phyloP scores from a whole-genome alignment of 345 rosid genomes.

The Lepidium aucheri region DNA sequence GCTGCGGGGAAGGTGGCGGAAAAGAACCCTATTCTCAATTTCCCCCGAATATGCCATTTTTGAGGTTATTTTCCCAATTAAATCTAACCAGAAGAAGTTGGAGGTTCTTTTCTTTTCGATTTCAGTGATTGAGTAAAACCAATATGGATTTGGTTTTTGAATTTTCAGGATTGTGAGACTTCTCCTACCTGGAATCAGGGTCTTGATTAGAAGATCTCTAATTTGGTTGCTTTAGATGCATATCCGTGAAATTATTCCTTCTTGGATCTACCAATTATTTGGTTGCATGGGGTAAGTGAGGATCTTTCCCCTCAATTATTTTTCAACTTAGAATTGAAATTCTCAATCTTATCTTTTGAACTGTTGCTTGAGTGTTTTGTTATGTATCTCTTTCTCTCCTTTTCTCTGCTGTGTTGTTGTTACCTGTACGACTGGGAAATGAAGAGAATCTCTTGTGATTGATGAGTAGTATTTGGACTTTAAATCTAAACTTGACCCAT shows the following conservation, averaged over 20 bases:
- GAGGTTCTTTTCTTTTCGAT: not conserved
- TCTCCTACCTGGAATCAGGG: constrained; percentile 37
- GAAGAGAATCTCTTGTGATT: not conserved
- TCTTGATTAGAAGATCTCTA: constrained; percentile 31
- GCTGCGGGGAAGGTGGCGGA: constrained; percentile 14
- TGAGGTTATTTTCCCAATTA: constrained; percentile 28
- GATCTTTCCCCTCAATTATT: constrained; percentile 16
- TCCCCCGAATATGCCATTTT: constrained; percentile 39
- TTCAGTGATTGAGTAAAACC: not conserved
- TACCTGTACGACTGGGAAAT: not conserved
- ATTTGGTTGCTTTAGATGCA: constrained; percentile 44
- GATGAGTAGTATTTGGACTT: not conserved
- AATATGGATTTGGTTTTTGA: not conserved
- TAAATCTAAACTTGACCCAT: too few relatives aligned
- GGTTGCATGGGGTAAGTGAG: constrained; percentile 62
- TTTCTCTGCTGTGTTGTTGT: not conserved
- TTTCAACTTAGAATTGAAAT: not conserved
- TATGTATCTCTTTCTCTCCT: not conserved
- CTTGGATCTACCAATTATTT: constrained; percentile 47
- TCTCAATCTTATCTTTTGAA: not conserved
- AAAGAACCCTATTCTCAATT: constrained; percentile 20
- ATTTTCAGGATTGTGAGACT: constrained; percentile 28
- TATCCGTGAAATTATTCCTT: constrained; percentile 33
- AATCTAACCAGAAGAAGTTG: not conserved
- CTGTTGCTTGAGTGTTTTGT: too few relatives aligned